A percentile compares a stretch with the other conserved stretches of the same genome.
These are phyloP conservation scores for Epichloe sibirici DNA, from an alignment of 2,329 filamentous ascomycete genomes.

Conservation along the genomic window DNA sequence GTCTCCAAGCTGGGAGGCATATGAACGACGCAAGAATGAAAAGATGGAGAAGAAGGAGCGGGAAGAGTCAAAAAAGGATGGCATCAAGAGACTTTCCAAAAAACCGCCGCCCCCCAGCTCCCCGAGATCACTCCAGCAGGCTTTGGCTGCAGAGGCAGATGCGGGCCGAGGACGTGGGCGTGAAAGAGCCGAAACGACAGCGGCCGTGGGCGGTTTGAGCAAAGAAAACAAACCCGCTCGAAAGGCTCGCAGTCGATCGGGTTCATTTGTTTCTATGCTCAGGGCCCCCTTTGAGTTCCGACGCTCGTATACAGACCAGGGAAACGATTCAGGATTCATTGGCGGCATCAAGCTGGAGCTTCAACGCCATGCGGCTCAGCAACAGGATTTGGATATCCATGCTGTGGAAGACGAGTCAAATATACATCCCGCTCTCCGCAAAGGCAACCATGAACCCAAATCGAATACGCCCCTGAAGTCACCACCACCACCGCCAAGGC, in stretches of 20 bases:
- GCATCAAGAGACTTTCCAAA: constrained; percentile 17
- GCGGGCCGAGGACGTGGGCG: constrained; percentile 4
- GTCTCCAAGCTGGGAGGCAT: constrained; percentile 50
- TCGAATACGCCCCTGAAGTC: constrained; percentile 18
- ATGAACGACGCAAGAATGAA: constrained; percentile 40
- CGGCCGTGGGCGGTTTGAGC: constrained; percentile 7
- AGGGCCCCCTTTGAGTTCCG: constrained; percentile 23
- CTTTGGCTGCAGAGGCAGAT: constrained; percentile 7
- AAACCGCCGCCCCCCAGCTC: constrained; percentile 19
- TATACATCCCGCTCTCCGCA: constrained; percentile 24
- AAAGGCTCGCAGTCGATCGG: constrained; percentile 20
- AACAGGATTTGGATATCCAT: constrained; percentile 16
- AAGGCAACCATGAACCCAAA: constrained; percentile 13
- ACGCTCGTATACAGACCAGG: constrained; percentile 20
- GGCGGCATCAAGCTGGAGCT: constrained; percentile 29
- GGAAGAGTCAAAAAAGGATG: constrained; percentile 13
- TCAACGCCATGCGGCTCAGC: constrained; percentile 22
- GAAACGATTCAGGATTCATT: constrained; percentile 24
- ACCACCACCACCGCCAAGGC: constrained; percentile 8
- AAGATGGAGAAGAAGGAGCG: constrained; percentile 27
- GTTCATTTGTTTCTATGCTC: constrained; percentile 25
- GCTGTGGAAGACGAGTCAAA: constrained; percentile 14
- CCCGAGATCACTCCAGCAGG: constrained; percentile 7
- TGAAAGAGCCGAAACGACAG: constrained; percentile 6
- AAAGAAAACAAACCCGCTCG: constrained; percentile 12